These are phyloP conservation scores for Ceratocystis eucalypticola DNA, from an alignment of 2,329 filamentous ascomycete species.

Conservation along the genomic window DNA sequence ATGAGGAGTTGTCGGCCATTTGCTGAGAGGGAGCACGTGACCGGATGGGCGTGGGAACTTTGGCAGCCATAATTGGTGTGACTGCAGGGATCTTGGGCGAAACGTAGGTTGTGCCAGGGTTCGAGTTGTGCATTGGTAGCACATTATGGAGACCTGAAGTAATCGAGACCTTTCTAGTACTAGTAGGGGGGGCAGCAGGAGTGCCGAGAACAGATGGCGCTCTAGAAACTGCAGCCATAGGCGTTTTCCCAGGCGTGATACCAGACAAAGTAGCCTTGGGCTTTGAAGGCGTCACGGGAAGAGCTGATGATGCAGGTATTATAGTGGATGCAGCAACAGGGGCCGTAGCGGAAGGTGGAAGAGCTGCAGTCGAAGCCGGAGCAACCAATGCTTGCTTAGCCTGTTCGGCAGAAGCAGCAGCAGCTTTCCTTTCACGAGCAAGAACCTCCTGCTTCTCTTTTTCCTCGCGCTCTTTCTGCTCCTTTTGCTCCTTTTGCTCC, in stretches of 20 bases:
- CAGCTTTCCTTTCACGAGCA: slow-evolving; percentile 2
- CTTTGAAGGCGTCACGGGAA: slow-evolving; percentile 8
- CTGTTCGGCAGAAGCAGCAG: neutral
- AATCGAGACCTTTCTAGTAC: slow-evolving; percentile 3
- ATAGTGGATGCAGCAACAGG: neutral
- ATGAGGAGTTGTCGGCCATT: slow-evolving; percentile 48
- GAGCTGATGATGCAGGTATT: neutral
- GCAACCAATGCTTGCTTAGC: neutral
- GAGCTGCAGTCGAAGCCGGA: neutral
- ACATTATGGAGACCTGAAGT: slow-evolving; percentile 30
- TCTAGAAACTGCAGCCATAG: slow-evolving; percentile 29
- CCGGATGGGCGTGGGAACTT: slow-evolving; percentile 66
- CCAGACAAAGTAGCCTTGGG: slow-evolving; percentile 25
- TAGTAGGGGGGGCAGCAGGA: neutral
- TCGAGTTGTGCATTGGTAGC: slow-evolving; percentile 46
- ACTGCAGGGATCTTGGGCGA: slow-evolving; percentile 71
- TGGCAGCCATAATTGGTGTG: slow-evolving; percentile 62
- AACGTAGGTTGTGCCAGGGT: slow-evolving; percentile 43
- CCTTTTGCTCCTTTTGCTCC: slow-evolving; percentile 19
- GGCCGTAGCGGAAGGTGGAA: neutral
- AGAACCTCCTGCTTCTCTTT: slow-evolving; percentile 8
- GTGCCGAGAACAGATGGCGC: slow-evolving; percentile 12
- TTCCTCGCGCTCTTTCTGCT: slow-evolving; percentile 32
- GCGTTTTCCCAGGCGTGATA: slow-evolving; percentile 29
- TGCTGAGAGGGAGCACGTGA: slow-evolving; percentile 69